Percentiles rank a stretch among this genome's conserved stretches.
Conservation (phyloP, 495 filamentous ascomycete species). For the Penicillium lividum region DNA sequence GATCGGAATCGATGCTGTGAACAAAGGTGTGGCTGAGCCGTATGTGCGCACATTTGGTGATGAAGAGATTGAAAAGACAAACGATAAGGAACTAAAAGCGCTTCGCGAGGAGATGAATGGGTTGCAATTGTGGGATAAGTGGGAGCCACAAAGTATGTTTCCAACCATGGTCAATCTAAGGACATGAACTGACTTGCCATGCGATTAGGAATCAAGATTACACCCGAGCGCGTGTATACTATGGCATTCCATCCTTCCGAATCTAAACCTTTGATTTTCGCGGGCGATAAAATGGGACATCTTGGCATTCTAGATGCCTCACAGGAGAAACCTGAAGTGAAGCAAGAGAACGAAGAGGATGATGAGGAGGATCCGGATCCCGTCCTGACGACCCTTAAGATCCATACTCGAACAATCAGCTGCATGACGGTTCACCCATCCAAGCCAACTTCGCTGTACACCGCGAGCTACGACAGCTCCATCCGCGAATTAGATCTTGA, state of each 20-base stretch:
- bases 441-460: conserved; percentile 69
- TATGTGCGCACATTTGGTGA: conserved; percentile 80
- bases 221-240: conserved; percentile 83
- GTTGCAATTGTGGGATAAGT: conserved; percentile 74
- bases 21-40: conserved; percentile 69
- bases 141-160: conserved; percentile 68
- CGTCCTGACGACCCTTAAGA: conserved; percentile 80
- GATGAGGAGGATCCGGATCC: conserved; percentile 58
- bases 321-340: conserved; percentile 60
- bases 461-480: conserved; percentile 91
- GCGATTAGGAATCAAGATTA: conserved; percentile 81
- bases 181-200: neutral
- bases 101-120: conserved; percentile 79
- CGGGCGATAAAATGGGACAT: conserved; percentile 91
- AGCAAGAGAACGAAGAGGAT: conserved; percentile 61
- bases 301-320: conserved; percentile 93
- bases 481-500: conserved; percentile 85
- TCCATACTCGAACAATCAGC: conserved; percentile 85
- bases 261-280: conserved; percentile 88
- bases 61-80: conserved; percentile 78
- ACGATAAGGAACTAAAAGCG: conserved; percentile 71
- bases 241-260: conserved; percentile 86
- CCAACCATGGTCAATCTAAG: neutral
- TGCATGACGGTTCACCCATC: conserved; percentile 74
- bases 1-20: conserved; percentile 56